Conservation (phyloP, 2,329 filamentous ascomycete genomes). For the Xylariales sp. region DNA sequence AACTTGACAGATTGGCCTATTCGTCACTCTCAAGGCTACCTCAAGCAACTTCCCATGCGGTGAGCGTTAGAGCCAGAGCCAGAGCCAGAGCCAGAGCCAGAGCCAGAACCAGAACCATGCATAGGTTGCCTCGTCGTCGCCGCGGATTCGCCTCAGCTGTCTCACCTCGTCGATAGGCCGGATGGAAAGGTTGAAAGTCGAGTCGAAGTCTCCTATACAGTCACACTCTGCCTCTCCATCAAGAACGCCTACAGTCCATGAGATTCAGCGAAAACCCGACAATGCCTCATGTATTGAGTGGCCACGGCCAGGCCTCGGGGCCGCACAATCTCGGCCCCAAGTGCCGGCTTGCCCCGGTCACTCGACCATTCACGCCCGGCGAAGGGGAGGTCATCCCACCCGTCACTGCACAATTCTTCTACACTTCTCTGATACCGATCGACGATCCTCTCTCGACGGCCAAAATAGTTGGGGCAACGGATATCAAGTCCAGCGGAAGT, state of each 20-base stretch:
- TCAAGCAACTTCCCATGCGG: no score
- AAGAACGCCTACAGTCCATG: no score
- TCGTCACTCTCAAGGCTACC: no score
- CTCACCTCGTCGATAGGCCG: not conserved
- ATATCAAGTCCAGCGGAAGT: conserved; percentile 49
- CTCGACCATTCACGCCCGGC: conserved; percentile 29
- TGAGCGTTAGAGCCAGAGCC: no score
- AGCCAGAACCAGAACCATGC: not conserved
- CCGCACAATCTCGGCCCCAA: conserved; percentile 55
- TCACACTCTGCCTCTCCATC: no score
- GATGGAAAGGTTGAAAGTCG: no score
- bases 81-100: no score
- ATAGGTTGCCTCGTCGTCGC: not conserved
- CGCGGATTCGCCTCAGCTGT: not conserved
- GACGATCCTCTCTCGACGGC: conserved; percentile 78
- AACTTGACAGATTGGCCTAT: no score
- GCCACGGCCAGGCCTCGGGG: conserved; percentile 17
- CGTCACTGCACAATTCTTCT: conserved; percentile 74
- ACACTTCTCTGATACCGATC: conserved; percentile 74
- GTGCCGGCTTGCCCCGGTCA: conserved; percentile 51
- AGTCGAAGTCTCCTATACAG: no score
- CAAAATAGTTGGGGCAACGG: conserved; percentile 44
- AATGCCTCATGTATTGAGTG: conserved; percentile 20
- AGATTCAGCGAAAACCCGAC: no score
- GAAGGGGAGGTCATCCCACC: conserved; percentile 50